Evolutionary conservation across 1,284 basidiomycete species (phyloP), one percentile per base, ranked within the genome.

Genomic region (Cystobasidiaceae sp.): DNA sequence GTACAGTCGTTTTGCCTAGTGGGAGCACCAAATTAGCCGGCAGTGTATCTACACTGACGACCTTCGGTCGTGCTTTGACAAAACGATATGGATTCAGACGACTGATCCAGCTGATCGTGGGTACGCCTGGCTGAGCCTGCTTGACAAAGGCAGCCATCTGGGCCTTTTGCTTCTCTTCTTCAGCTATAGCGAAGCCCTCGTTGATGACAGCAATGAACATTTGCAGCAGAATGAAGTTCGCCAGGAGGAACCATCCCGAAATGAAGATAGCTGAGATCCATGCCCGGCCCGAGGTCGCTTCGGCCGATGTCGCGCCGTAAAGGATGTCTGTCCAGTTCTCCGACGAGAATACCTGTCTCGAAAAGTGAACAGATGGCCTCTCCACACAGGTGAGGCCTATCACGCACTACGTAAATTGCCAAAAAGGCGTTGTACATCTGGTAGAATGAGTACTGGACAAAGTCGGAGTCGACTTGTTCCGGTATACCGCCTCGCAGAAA

Each of bases 201-300:
- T 96, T 93, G 81, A 98, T 93, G 58, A 97, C 93, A 34, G 93
- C 94, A 74, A 98, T 93, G 80, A 97, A 97, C 87, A 97, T 90
- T 74, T 97, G 93, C 63, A 96, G 77, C n/a, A 97, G 82, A 73
- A 97, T 92, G 79, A 93, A 94, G 75, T 94, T 94, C 1, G 90
- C 86, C 70, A 98, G 93, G 52, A 96, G 79, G 79, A 97, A 84
- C 94, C 94, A 98, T 4, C 82, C 83, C 13, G 84, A 79, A 15
- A 97, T 72, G 76, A 97, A 93, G 32, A 92, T 77, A 6, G 86
- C 83, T 0, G 87, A 81, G 37, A 97, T 79, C 25, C 84, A 82
- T 0, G 85, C 83, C 76, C 97, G 93, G 5, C 86, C 82, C 30
- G 86, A 85, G 1, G 76, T 76, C 0, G 81, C 75, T 74, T 91